Evolutionary conservation across 495 filamentous ascomycete species (phyloP).

Genomic region (Hyaloscypha variabilis): DNA sequence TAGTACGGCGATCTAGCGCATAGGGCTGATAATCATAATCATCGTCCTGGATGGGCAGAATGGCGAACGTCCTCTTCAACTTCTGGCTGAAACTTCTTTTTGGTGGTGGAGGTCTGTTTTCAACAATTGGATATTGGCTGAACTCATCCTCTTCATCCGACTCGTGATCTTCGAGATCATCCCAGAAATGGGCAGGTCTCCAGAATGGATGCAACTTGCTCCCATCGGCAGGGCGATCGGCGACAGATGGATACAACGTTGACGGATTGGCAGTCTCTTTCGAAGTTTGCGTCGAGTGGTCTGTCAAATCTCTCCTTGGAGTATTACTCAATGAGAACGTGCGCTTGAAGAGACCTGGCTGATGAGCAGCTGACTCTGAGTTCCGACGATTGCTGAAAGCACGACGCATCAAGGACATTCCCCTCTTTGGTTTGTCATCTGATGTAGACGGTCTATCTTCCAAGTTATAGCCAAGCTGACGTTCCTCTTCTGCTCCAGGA

Average conservation of each 20-base stretch:
- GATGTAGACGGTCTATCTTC: slow-evolving; percentile 31
- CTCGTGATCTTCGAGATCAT: slow-evolving; percentile 56
- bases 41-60: slow-evolving; percentile 46
- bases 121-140: slow-evolving; percentile 24
- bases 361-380: slow-evolving; percentile 52
- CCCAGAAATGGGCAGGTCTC: slow-evolving; percentile 73
- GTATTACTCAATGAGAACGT: slow-evolving; percentile 30
- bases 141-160: slow-evolving; percentile 44
- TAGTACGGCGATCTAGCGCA: slow-evolving; percentile 48
- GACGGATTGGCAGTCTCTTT: slow-evolving; percentile 25
- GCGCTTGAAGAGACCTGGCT: slow-evolving; percentile 46
- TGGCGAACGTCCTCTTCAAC: slow-evolving; percentile 52
- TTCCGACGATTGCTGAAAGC: slow-evolving; percentile 58
- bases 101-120: slow-evolving; percentile 44
- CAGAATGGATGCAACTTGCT: slow-evolving; percentile 78
- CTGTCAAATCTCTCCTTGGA: slow-evolving; percentile 26
- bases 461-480: slow-evolving; percentile 43
- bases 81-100: slow-evolving; percentile 51
- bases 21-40: slow-evolving; percentile 42
- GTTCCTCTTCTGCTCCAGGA: slow-evolving; percentile 56
- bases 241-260: slow-evolving; percentile 40
- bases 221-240: slow-evolving; percentile 47
- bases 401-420: slow-evolving; percentile 58
- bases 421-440: slow-evolving; percentile 36
- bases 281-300: slow-evolving; percentile 27